Evolutionary conservation across 2,329 filamentous ascomycete species (phyloP).

Genomic region (Lachnellula occidentalis): DNA sequence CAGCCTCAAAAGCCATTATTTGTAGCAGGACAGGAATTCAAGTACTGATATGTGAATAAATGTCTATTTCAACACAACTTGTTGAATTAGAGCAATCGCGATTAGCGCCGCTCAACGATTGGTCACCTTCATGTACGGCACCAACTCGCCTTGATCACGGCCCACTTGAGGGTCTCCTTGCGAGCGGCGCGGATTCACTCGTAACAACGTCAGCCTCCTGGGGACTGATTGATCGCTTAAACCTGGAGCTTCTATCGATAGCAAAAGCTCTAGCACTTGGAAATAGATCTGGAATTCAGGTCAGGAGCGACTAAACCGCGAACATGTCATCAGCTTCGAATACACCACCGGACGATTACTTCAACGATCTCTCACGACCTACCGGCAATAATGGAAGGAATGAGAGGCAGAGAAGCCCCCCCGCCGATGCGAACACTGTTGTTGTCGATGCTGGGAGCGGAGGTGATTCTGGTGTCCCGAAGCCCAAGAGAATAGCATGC

Average conservation of each 20-base stretch:
- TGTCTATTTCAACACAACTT: neutral
- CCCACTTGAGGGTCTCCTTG: too few species aligned
- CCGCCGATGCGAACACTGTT: constrained; percentile 28
- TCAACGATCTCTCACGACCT: constrained; percentile 49
- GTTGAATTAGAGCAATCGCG: neutral
- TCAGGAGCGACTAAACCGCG: neutral
- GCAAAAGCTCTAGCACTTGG: neutral
- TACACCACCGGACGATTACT: constrained; percentile 42
- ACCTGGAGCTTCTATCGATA: neutral
- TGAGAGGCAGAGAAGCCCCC: constrained; percentile 29
- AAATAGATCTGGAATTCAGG: neutral
- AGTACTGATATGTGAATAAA: neutral
- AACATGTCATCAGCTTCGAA: constrained; percentile 31
- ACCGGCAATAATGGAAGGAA: constrained; percentile 26
- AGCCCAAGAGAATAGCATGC: constrained; percentile 90
- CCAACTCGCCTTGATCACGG: neutral
- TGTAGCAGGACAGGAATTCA: too few species aligned
- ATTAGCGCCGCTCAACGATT: too few species aligned
- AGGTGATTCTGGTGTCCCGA: constrained; percentile 57
- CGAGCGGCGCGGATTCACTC: constrained; percentile 1
- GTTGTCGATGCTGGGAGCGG: constrained; percentile 37
- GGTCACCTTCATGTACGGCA: too few species aligned
- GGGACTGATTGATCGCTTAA: neutral
- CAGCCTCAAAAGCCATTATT: too few species aligned
- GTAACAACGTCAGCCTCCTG: neutral